Evolutionary conservation across 148 eudicot genomes (phyloP).

Genomic region (Persicaria tinctoria): DNA sequence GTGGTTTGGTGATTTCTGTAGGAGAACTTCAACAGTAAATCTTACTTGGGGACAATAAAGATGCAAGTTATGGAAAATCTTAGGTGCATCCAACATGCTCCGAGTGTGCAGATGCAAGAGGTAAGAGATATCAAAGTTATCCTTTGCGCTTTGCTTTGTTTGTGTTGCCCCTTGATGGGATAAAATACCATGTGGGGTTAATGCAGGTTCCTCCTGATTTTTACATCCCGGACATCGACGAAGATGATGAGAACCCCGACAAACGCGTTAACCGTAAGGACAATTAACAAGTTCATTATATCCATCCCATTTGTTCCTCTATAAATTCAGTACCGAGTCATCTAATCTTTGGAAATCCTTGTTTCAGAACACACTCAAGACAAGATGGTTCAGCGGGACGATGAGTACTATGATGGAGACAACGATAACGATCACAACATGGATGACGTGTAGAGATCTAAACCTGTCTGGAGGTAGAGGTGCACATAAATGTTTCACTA

Average conservation of each 20-base stretch:
- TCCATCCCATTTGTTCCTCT: background rate
- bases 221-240: constrained; percentile 91
- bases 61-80: constrained; percentile 95
- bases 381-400: constrained; percentile 79
- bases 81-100: constrained; percentile 93
- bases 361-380: constrained; percentile 67
- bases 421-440: constrained; percentile 69
- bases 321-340: background rate
- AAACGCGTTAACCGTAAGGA: constrained; percentile 78
- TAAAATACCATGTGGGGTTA: background rate
- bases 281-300: background rate
- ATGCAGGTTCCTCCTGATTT: constrained; percentile 96
- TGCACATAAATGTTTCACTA: background rate
- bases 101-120: constrained; percentile 98
- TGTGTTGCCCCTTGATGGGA: background rate
- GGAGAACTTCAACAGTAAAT: constrained; percentile 90
- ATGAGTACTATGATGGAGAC: constrained; percentile 86
- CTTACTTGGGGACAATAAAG: constrained; percentile 73
- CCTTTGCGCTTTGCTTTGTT: background rate
- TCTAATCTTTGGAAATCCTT: background rate
- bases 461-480: background rate
- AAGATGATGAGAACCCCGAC: constrained; percentile 85
- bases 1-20: constrained; percentile 24
- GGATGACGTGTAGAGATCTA: constrained; percentile 33
- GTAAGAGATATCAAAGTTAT: constrained; percentile 26